Conservation (phyloP, 73 alveolate genomes). For the Uronychia binucleata region DNA sequence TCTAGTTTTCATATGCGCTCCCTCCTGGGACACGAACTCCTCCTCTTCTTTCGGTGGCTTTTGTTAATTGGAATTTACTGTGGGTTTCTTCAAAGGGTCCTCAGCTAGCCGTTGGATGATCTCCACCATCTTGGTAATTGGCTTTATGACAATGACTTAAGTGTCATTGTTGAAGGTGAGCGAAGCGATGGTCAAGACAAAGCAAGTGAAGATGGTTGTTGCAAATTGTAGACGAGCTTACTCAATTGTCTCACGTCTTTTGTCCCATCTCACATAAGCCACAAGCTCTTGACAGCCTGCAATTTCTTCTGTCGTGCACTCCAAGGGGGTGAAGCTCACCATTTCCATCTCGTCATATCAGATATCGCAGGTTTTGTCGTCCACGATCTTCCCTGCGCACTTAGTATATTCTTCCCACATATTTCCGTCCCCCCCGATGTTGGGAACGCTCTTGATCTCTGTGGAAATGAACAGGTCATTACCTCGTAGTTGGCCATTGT, state of each 20-base stretch:
- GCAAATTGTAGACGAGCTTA: conserved; percentile 51
- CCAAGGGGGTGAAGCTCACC: conserved; percentile 44
- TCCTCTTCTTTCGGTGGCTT: conserved; percentile 52
- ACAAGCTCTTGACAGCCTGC: conserved; percentile 54
- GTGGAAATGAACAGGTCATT: too few relatives aligned
- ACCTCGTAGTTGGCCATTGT: conserved; percentile 60
- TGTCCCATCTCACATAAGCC: conserved; percentile 62
- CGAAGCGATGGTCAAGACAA: conserved; percentile 60
- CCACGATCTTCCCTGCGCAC: conserved; percentile 51
- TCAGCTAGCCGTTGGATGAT: conserved; percentile 69
- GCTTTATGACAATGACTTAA: conserved; percentile 58
- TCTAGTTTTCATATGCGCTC: conserved; percentile 68
- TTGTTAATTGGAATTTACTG: neutral
- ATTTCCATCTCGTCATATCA: conserved; percentile 64
- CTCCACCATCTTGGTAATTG: conserved; percentile 74
- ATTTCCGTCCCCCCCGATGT: conserved; percentile 48
- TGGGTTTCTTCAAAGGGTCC: conserved; percentile 67
- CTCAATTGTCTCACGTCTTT: conserved; percentile 10
- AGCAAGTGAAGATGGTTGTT: conserved; percentile 71
- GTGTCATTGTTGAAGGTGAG: conserved; percentile 70
- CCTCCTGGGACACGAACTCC: conserved; percentile 22
- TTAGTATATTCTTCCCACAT: conserved; percentile 54
- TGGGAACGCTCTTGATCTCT: conserved; percentile 38
- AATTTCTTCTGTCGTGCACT: conserved; percentile 13
- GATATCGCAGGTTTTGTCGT: conserved; percentile 42